Percentiles rank a stretch among this genome's conserved stretches.
phyloP scores from a whole-genome alignment of 768 basidiomycete genomes.

The Suillus subluteus region DNA sequence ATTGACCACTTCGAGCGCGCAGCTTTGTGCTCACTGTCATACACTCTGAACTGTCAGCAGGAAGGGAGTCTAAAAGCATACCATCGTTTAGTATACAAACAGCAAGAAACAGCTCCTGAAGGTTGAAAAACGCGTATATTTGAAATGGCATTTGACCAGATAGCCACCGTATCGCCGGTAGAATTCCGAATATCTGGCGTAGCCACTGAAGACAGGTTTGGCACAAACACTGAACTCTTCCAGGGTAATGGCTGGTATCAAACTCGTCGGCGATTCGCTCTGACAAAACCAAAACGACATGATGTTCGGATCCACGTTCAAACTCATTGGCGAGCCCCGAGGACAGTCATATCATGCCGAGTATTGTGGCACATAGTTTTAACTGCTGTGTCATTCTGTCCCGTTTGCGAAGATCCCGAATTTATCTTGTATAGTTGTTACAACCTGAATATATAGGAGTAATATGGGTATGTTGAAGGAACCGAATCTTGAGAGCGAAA shows the following conservation, averaged over 20 bases:
- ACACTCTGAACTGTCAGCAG: not conserved
- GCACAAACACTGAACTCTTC: not conserved
- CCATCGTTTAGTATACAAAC: not conserved
- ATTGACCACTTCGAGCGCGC: not conserved
- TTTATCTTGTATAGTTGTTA: constrained; percentile 14
- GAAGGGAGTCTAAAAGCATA: not conserved
- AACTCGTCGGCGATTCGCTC: not conserved
- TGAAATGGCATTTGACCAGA: not conserved
- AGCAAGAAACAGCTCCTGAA: not conserved
- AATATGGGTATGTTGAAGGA: constrained; percentile 38
- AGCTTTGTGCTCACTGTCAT: not conserved
- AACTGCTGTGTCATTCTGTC: not conserved
- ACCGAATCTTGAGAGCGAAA: constrained; percentile 21
- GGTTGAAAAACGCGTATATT: not conserved
- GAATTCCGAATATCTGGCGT: not conserved
- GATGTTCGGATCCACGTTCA: not conserved
- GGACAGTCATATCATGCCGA: not conserved
- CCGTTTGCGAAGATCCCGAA: constrained; percentile 3
- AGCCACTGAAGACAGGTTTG: not conserved
- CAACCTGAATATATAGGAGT: constrained; percentile 28
- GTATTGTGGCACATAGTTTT: not conserved
- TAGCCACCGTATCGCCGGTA: not conserved
- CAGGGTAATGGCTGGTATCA: not conserved
- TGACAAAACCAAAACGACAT: not conserved
- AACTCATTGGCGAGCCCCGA: not conserved